phyloP scores from a whole-genome alignment of 2,329 filamentous ascomycete genomes.

The Fonsecaea monophora region DNA sequence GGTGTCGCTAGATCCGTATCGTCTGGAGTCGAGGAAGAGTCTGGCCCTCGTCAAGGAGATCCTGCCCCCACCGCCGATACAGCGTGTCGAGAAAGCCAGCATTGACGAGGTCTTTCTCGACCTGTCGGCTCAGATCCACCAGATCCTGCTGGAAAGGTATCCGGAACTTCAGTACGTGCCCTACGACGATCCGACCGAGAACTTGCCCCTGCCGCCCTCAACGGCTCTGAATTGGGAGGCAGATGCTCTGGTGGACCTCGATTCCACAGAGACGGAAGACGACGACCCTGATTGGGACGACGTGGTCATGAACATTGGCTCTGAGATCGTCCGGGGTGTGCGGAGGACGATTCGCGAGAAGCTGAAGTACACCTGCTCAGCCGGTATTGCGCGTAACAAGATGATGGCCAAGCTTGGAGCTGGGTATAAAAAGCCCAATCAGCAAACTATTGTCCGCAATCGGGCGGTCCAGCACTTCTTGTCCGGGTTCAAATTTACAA shows the following conservation, averaged over 20 bases:
- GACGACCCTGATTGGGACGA: constrained; percentile 96
- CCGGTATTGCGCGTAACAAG: constrained; percentile 87
- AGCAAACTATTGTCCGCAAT: constrained; percentile 91
- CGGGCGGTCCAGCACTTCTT: constrained; percentile 82
- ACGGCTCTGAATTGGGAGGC: constrained; percentile 82
- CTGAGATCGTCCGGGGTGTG: constrained; percentile 83
- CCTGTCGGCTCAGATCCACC: constrained; percentile 82
- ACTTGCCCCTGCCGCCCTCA: constrained; percentile 73
- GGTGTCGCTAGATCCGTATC: constrained; percentile 91
- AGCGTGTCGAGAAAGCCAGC: constrained; percentile 88
- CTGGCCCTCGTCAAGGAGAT: constrained; percentile 76
- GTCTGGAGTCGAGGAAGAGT: constrained; percentile 82
- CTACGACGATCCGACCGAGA: constrained; percentile 74
- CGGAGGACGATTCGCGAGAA: constrained; percentile 71
- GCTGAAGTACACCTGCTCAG: constrained; percentile 89
- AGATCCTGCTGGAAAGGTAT: constrained; percentile 75
- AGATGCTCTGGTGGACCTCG: constrained; percentile 81
- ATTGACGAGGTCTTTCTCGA: constrained; percentile 97
- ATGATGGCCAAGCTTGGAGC: constrained; percentile 94
- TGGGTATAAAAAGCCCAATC: constrained; percentile 88
- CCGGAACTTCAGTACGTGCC: constrained; percentile 73
- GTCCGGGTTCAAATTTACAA: constrained; percentile 86
- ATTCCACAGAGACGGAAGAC: constrained; percentile 73
- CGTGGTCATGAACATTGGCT: constrained; percentile 81
- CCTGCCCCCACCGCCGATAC: constrained; percentile 66